Evolutionary conservation across 176 grass and related monocot species (phyloP), one percentile per base, ranked within the genome.

Genomic region (Oryza glumipatula): DNA sequence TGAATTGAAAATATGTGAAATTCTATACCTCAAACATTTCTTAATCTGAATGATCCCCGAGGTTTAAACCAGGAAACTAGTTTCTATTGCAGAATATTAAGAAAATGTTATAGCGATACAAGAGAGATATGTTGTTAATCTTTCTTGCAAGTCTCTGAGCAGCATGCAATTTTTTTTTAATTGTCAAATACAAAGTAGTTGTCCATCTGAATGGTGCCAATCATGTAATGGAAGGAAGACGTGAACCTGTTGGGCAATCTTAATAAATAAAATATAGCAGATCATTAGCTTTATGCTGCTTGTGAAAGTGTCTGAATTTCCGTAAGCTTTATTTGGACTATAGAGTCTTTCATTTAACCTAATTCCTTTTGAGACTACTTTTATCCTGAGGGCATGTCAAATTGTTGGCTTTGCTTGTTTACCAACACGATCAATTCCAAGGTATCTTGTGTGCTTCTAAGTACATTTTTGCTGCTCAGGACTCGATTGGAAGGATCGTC

Each of bases 401-500:
- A 73, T 72, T 30, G 76, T 41, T 73, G n/a, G 23, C 69, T 65
- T 51, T 52, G 84, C 56, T 74, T 74, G 13, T 65, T 65, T 74
- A 38, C 28, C 43, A 6, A 49, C 19, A 82, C 38, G 73, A 71
- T 66, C 19, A 7, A 30, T 74, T 65, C 70, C 41, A 65, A 66
- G 81, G 39, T 22, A 65, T 71, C 24, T 72, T 72, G n/a, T 44
- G 52, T 76, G 63, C 63, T 84, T 68, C 56, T 23, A 35, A 33
- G 0, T n/a, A 69, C 60, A 43, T n/a, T 85, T 56, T 56, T 70
- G 13, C n/a, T 90, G 1, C 16, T 8, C 91, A 98, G 93, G 93
- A 98, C 75, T 91, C 80, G 9, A 87, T 78, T 14, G 91, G 86
- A 60, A 92, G 70, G 69, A 89, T 92, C 33, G 48, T 61, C 4